Percentiles rank a stretch among this genome's conserved stretches.
Evolutionary conservation across 208 protist species (phyloP).

Genomic region (Kentomonas sorsogonicus): DNA sequence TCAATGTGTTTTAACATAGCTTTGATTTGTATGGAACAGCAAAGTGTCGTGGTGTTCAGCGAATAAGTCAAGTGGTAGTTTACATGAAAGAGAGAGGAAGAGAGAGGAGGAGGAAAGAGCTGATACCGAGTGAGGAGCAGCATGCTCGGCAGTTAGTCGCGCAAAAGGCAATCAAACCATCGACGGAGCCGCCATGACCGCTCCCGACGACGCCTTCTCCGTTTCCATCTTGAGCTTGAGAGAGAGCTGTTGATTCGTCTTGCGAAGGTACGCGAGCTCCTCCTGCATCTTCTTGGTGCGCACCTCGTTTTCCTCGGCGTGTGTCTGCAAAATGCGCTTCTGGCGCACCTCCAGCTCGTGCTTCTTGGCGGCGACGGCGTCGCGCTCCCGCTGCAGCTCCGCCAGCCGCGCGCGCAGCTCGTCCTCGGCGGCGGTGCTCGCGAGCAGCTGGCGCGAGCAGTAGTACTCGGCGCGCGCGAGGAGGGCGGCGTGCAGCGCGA

Average conservation of each 20-base stretch:
- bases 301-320: conserved; percentile 31
- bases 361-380: conserved; percentile 22
- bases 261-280: conserved; percentile 93
- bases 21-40: too few species aligned
- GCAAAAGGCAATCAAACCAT: too few species aligned
- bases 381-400: conserved; percentile 21
- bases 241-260: conserved; percentile 93
- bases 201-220: conserved; percentile 46
- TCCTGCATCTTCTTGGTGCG: conserved; percentile 89
- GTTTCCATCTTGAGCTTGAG: conserved; percentile 81
- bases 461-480: conserved; percentile 66
- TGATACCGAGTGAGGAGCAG: too few species aligned
- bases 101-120: too few species aligned
- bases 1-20: too few species aligned
- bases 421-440: not conserved
- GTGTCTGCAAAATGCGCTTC: conserved; percentile 14
- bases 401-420: conserved; percentile 25
- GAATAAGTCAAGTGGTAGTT: too few species aligned
- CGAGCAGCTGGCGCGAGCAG: conserved; percentile 45
- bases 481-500: conserved; percentile 55
- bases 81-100: too few species aligned
- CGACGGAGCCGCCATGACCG: too few species aligned
- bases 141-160: too few species aligned
- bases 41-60: too few species aligned
- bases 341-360: conserved; percentile 25